phyloP scores from a whole-genome alignment of 108 stramenopile genomes.

The Nannochloropsis salina region DNA sequence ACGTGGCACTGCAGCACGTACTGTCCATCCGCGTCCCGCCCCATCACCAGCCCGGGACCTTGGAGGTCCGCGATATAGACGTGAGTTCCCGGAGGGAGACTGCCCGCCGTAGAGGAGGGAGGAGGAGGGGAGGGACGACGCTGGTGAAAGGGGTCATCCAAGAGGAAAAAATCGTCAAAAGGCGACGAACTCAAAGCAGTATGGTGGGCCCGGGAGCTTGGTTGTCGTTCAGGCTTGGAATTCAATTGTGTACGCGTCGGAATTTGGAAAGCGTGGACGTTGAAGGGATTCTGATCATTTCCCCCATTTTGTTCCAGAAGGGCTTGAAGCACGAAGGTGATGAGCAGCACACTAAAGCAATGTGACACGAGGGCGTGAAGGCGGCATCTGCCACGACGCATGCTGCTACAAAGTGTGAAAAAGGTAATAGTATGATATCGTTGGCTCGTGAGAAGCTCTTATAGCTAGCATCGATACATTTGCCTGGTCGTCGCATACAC shows the following conservation, averaged over 20 bases:
- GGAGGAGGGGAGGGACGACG: background rate
- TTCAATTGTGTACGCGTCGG: background rate
- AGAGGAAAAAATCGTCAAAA: background rate
- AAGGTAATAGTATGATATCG: no score
- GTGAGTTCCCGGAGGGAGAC: background rate
- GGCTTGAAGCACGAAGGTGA: background rate
- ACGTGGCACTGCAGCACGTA: slow-evolving; percentile 19
- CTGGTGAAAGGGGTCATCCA: background rate
- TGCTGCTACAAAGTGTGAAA: no score
- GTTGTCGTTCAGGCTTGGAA: background rate
- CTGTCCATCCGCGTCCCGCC: background rate
- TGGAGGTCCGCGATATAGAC: background rate
- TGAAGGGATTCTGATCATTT: background rate
- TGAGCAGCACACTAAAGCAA: no score
- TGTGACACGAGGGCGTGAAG: no score
- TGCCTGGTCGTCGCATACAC: no score
- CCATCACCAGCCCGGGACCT: background rate
- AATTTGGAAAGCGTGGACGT: background rate
- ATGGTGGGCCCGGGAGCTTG: background rate
- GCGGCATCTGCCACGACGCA: no score
- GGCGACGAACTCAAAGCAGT: background rate
- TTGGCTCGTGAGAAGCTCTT: no score
- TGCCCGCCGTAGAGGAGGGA: background rate
- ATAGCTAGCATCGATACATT: no score
- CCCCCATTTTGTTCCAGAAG: background rate